phyloP scores from a whole-genome alignment of 768 basidiomycete genomes.

The Gautieria morchelliformis region DNA sequence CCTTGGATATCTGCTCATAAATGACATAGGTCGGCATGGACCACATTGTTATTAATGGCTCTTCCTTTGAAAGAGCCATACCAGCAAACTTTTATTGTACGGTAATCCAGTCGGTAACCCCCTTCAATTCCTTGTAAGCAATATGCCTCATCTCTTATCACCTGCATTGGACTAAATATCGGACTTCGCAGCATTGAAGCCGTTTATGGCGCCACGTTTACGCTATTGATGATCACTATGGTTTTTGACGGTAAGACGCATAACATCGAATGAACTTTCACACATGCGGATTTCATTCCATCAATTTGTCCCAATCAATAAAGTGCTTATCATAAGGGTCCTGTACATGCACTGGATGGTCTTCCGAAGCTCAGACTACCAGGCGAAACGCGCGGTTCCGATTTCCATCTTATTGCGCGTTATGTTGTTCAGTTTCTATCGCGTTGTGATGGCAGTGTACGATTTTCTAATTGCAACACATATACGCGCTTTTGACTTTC shows the following conservation, averaged over 20 bases:
- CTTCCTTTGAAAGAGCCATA: background rate
- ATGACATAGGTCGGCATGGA: background rate
- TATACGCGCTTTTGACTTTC: background rate
- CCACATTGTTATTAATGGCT: no score
- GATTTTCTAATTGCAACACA: no score
- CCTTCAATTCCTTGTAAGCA: no score
- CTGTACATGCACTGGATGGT: background rate
- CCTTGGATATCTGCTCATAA: background rate
- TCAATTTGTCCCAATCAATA: background rate
- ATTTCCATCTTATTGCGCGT: no score
- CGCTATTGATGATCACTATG: conserved; percentile 1
- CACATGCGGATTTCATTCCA: background rate
- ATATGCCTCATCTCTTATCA: no score
- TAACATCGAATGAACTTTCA: no score
- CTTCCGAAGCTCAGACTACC: no score
- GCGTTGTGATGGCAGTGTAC: background rate
- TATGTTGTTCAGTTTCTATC: background rate
- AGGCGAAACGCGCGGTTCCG: no score
- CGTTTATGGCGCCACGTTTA: background rate
- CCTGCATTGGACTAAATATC: background rate
- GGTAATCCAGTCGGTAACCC: no score
- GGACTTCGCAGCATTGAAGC: no score
- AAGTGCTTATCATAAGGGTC: background rate
- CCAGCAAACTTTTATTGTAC: conserved; percentile 1
- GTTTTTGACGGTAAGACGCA: background rate